Evolutionary conservation across 306 rosid genomes (phyloP).

Genomic region (Canavalia ensiformis): DNA sequence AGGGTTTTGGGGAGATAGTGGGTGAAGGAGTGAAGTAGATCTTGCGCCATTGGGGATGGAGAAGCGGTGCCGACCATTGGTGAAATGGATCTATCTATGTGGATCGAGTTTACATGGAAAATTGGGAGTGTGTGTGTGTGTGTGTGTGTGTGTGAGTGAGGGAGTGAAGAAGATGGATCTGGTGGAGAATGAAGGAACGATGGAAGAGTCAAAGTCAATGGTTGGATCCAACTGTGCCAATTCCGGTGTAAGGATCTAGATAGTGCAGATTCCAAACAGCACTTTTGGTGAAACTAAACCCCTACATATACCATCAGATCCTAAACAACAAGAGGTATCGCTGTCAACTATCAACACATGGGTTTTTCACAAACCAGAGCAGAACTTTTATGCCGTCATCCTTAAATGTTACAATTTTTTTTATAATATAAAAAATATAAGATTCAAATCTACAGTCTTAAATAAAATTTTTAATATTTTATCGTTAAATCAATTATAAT

Average conservation of each 20-base stretch:
- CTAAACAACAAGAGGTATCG: not conserved
- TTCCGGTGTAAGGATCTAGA: not conserved
- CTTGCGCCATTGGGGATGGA: constrained; percentile 48
- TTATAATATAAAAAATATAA: too few species aligned
- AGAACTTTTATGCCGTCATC: too few species aligned
- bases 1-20: constrained; percentile 62
- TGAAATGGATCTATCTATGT: not conserved
- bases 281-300: not conserved
- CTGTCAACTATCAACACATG: not conserved
- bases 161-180: constrained; percentile 40
- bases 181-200: not conserved
- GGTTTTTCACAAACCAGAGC: too few species aligned
- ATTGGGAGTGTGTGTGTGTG: not conserved
- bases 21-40: constrained; percentile 49
- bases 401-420: too few species aligned
- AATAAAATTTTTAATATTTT: too few species aligned
- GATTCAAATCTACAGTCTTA: too few species aligned
- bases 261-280: constrained; percentile 18
- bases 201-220: constrained; percentile 31
- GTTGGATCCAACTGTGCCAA: not conserved
- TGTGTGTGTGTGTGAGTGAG: not conserved
- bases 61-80: constrained; percentile 43
- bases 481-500: too few species aligned
- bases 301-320: not conserved
- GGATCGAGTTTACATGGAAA: constrained; percentile 44